A percentile compares a stretch with the other conserved stretches of the same genome.
Conservation (phyloP, 2,329 filamentous ascomycete genomes). For the Colletotrichum theobromicola region DNA sequence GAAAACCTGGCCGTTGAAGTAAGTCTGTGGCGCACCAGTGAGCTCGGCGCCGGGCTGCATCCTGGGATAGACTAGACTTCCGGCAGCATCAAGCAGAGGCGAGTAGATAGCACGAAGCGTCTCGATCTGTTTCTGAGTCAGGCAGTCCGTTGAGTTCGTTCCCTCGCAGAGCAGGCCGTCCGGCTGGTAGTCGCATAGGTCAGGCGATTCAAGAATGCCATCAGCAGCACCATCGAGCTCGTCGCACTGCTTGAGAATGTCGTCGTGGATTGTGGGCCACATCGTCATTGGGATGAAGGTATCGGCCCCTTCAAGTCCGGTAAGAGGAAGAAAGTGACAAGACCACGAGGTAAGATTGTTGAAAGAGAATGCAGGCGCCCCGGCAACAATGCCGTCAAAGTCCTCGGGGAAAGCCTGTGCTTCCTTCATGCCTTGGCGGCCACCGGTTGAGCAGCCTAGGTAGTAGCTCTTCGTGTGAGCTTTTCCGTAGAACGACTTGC, state of each 20-base stretch:
- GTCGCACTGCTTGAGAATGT: slow-evolving; percentile 34
- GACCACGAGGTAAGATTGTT: slow-evolving; percentile 41
- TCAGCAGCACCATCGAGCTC: slow-evolving; percentile 26
- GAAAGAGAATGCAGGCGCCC: slow-evolving; percentile 43
- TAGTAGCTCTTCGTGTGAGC: slow-evolving; percentile 46
- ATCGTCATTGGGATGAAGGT: slow-evolving; percentile 35
- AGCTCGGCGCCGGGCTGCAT: slow-evolving; percentile 53
- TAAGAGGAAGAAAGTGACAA: slow-evolving; percentile 36
- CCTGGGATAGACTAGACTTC: slow-evolving; percentile 43
- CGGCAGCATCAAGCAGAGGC: slow-evolving; percentile 33
- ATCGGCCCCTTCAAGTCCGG: slow-evolving; percentile 44
- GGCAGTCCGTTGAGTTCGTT: background rate
- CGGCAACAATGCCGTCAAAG: slow-evolving; percentile 47
- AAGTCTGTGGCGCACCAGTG: slow-evolving; percentile 42
- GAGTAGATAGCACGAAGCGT: slow-evolving; percentile 37
- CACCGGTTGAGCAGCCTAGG: slow-evolving; percentile 57
- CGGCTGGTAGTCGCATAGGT: slow-evolving; percentile 39
- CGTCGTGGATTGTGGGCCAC: slow-evolving; percentile 9
- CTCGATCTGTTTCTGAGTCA: slow-evolving; percentile 36
- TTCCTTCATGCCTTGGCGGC: slow-evolving; percentile 53
- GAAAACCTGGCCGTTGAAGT: slow-evolving; percentile 37
- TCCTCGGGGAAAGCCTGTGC: slow-evolving; percentile 52
- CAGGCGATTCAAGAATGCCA: slow-evolving; percentile 23
- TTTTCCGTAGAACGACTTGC: slow-evolving; percentile 50
- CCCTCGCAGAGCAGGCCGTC: slow-evolving; percentile 43